Base-by-base conservation (phyloP, 345 rosid genomes). In the Physaria fendleri region DNA sequence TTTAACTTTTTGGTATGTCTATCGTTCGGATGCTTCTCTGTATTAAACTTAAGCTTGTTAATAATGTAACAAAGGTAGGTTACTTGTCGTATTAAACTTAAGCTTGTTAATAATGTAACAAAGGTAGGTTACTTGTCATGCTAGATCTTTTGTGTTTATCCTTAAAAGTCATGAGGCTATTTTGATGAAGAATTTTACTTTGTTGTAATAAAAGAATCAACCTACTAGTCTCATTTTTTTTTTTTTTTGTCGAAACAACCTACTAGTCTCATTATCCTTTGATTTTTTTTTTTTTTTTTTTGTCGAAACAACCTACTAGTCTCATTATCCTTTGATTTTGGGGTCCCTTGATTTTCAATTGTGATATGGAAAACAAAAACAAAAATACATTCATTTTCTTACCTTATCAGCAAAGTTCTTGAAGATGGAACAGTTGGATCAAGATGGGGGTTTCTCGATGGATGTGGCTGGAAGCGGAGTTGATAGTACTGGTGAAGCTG, bases 371-470 rank as follows among this genome's bases (percentile, higher is more conserved):
- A 43, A 17, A 39, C 9, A 28, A 8, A 30, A 23, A 28, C 41
- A n/a, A 33, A 47, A 33, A 20, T 60, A 7, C 27, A 17, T 60
- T 17, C 66, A 12, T 42, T 34, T 68, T 17, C 42, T 56, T 47
- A 37, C 65, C 18, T 68, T 64, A 32, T 71, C 77, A 92, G 98
- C 98, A 42, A 92, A 92, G 67, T 92, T 92, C 79, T 76, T 92
- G 75, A 86, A 85, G 87, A 74, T 91, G 54, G 98, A 91, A 74
- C 96, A 88, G 75, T 69, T 88, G 72, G 98, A 92, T 55, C 98
- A 77, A 74, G 98, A 88, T 71, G 73, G 64, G 28, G 71, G 74
- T 56, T 62, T 84, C 33, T 79, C 85, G 13, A 50, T 60, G 24
- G 98, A 85, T 69, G 60, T 75, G 39, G 67, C 73, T 68, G 93